These are phyloP conservation scores for Blastomyces gilchristii DNA, from an alignment of 2,329 filamentous ascomycete species.

Conservation along the genomic window DNA sequence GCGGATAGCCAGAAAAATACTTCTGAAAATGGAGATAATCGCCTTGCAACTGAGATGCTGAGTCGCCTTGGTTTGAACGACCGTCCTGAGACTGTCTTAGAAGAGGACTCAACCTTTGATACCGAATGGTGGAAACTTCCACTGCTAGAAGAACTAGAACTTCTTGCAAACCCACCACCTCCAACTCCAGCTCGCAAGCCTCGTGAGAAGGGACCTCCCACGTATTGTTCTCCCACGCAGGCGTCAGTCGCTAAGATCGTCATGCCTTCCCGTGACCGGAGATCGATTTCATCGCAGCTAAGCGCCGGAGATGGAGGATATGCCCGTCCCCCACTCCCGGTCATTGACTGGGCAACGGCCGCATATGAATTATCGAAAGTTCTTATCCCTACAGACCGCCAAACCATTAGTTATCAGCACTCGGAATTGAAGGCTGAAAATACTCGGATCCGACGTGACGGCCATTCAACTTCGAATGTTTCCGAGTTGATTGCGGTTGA, in stretches of 20 bases:
- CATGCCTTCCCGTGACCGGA: constrained; percentile 51
- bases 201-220: constrained; percentile 49
- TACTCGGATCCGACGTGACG: constrained; percentile 53
- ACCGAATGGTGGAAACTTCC: constrained; percentile 59
- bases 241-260: constrained; percentile 74
- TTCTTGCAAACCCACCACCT: constrained; percentile 43
- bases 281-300: constrained; percentile 21
- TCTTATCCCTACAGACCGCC: constrained; percentile 64
- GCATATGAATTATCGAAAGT: constrained; percentile 71
- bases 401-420: constrained; percentile 63
- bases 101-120: constrained; percentile 44
- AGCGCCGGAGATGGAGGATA: constrained; percentile 36
- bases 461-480: constrained; percentile 44
- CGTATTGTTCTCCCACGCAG: constrained; percentile 78
- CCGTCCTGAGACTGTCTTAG: constrained; percentile 16
- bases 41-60: constrained; percentile 51
- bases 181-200: constrained; percentile 45
- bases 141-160: constrained; percentile 60
- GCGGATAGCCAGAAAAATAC: constrained; percentile 39
- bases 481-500: constrained; percentile 33
- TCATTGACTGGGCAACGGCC: constrained; percentile 78
- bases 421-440: constrained; percentile 69
- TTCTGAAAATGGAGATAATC: constrained; percentile 25
- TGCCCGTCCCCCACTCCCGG: constrained; percentile 61
- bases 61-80: constrained; percentile 26